These are phyloP conservation scores for Candida mattraensis DNA, from an alignment of 805 yeast genomes.

Conservation along the genomic window DNA sequence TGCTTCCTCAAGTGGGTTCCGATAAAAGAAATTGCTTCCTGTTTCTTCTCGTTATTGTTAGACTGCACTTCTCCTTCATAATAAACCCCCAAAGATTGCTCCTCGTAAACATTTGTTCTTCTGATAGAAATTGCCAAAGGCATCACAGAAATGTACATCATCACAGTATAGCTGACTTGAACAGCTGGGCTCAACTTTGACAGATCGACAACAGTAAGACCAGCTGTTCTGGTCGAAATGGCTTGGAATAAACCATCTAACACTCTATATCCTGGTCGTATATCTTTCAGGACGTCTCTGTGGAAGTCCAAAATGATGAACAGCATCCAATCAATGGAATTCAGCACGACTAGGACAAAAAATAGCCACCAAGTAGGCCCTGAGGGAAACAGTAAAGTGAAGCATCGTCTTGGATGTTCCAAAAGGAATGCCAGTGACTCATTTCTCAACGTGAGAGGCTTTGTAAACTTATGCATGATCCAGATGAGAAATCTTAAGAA, in stretches of 20 bases:
- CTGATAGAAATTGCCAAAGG: slow-evolving; percentile 96
- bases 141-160: slow-evolving; percentile 97
- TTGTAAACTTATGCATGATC: slow-evolving; percentile 67
- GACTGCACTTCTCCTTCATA: slow-evolving; percentile 35
- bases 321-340: slow-evolving; percentile 74
- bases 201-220: slow-evolving; percentile 73
- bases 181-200: slow-evolving; percentile 81
- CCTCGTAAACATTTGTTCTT: slow-evolving; percentile 97
- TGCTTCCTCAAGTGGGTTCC: slow-evolving; percentile 90
- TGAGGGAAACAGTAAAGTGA: slow-evolving; percentile 86
- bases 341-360: slow-evolving; percentile 67
- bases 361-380: slow-evolving; percentile 96
- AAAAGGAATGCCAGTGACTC: slow-evolving; percentile 84
- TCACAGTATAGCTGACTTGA: slow-evolving; percentile 88
- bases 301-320: slow-evolving; percentile 77
- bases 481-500: slow-evolving; percentile 79
- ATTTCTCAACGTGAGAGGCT: slow-evolving; percentile 57
- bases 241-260: slow-evolving; percentile 89
- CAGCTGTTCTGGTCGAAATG: slow-evolving; percentile 91
- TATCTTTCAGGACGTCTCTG: slow-evolving; percentile 46
- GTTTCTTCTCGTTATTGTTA: slow-evolving; percentile 37
- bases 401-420: slow-evolving; percentile 97
- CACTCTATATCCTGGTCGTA: slow-evolving; percentile 67
- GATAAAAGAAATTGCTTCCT: slow-evolving; percentile 59
- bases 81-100: slow-evolving; percentile 93